These are phyloP conservation scores for Tuber calosporum DNA, from an alignment of 495 filamentous ascomycete species.

Conservation along the genomic window DNA sequence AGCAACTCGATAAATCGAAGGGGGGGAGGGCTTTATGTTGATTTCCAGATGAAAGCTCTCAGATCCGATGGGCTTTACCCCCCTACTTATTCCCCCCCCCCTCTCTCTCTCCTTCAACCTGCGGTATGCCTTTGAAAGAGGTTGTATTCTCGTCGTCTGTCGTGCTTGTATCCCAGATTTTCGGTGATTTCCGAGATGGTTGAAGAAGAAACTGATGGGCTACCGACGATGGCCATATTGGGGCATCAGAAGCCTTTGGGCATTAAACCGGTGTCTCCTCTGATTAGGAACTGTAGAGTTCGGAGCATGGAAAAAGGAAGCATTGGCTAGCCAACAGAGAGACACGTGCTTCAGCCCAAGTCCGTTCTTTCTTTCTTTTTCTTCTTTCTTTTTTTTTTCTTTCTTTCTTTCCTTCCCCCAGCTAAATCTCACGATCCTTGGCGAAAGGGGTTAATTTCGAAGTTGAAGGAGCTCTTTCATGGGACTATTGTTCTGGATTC, in stretches of 20 bases:
- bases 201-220: neutral
- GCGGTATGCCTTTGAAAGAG: neutral
- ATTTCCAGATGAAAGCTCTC: neutral
- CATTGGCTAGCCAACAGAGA: neutral
- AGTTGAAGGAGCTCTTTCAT: neutral
- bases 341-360: neutral
- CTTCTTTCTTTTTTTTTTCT: neutral
- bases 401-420: neutral
- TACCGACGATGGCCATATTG: neutral
- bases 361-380: neutral
- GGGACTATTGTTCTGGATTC: conserved; percentile 1
- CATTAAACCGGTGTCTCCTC: too few relatives aligned
- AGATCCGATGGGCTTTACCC: neutral
- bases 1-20: neutral
- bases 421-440: conserved; percentile 5
- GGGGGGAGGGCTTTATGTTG: neutral
- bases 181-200: neutral
- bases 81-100: neutral
- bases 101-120: neutral
- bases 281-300: neutral
- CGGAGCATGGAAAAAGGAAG: neutral
- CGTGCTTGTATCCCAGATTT: neutral
- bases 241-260: neutral
- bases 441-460: neutral
- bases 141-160: neutral